A percentile compares a stretch with the other conserved stretches of the same genome.
These are phyloP conservation scores for Talaromyces nanjingensis DNA, from an alignment of 495 filamentous ascomycete species.

Conservation along the genomic window DNA sequence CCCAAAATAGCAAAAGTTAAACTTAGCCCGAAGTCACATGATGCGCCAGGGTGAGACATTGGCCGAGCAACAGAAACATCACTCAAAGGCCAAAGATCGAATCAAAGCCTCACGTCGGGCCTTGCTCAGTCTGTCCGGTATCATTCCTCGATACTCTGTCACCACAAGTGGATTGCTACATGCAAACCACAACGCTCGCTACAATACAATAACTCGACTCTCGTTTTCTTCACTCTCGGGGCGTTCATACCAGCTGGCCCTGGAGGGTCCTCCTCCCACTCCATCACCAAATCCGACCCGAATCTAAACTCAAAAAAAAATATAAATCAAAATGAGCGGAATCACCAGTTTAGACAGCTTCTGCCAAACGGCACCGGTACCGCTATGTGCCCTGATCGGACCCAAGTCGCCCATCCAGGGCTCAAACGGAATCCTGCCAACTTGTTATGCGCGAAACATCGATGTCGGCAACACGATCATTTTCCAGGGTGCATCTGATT, in stretches of 20 bases:
- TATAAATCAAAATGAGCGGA: conserved; percentile 52
- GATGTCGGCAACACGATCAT: conserved; percentile 97
- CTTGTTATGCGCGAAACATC: conserved; percentile 91
- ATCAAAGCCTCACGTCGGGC: background rate
- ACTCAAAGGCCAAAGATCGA: background rate
- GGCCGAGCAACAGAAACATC: background rate
- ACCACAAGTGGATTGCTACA: background rate
- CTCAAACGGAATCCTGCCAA: conserved; percentile 71
- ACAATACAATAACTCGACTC: background rate
- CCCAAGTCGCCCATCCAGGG: conserved; percentile 55
- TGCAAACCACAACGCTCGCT: background rate
- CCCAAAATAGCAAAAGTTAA: conserved; percentile 5
- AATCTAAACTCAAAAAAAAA: background rate
- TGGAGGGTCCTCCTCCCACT: background rate
- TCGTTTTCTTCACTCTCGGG: conserved; percentile 3
- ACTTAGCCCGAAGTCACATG: conserved; percentile 1
- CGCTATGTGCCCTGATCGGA: conserved; percentile 82
- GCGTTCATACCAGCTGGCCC: background rate
- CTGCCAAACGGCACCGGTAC: conserved; percentile 78
- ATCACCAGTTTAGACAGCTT: conserved; percentile 86
- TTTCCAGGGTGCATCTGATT: conserved; percentile 85
- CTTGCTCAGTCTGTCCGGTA: background rate
- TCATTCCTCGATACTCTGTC: background rate
- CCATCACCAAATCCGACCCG: background rate
- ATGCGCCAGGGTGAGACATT: conserved; percentile 1